Evolutionary conservation across 495 filamentous ascomycete species (phyloP), one percentile per base, ranked within the genome.

Genomic region (Talaromyces nanjingensis): DNA sequence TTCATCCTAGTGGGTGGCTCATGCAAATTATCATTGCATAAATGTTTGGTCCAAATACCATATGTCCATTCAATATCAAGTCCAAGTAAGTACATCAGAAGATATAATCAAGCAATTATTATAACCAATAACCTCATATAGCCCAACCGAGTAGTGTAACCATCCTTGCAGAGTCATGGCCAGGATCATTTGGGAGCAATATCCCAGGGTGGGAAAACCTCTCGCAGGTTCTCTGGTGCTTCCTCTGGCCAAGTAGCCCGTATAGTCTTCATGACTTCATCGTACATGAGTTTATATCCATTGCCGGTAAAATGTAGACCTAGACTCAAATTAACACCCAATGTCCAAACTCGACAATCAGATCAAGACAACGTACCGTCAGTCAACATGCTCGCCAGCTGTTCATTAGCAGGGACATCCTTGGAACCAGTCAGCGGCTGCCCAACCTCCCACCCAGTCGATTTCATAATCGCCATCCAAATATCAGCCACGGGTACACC

Each of bases 401-500:
- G 68, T 27, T 78, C 72, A 67, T 79, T 83, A 64, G 71, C 76
- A 20, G 79, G 76, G 31, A 75, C 64, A n/a, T 81, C 72, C 60
- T 77, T 78, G 9, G 83, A 84, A 11, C 87, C 86, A 27, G 76
- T 69, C 22, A 88, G 68, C 4, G 77, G 70, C 27, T 84, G 72
- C 4, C 81, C 86, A 53, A 77, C 75, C 39, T 89, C 70, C 89
- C 90, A 83, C 61, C 88, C 77, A 27, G 86, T 83, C 39, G 76
- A 72, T 18, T 84, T 71, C 84, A 94, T 88, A 62, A 96, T 81
- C 0, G 86, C 83, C 47, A 81, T 81, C 84, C 89, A 92, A 0
- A 96, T 77, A 72, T 97, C 89, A 18, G 91, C 79, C 4, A 93
- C 84, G 2, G 85, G 82, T 6, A 94, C 71, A 2, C 78, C 80